These are phyloP conservation scores for Barnettozyma populi DNA, from an alignment of 805 yeast species.

Conservation along the genomic window DNA sequence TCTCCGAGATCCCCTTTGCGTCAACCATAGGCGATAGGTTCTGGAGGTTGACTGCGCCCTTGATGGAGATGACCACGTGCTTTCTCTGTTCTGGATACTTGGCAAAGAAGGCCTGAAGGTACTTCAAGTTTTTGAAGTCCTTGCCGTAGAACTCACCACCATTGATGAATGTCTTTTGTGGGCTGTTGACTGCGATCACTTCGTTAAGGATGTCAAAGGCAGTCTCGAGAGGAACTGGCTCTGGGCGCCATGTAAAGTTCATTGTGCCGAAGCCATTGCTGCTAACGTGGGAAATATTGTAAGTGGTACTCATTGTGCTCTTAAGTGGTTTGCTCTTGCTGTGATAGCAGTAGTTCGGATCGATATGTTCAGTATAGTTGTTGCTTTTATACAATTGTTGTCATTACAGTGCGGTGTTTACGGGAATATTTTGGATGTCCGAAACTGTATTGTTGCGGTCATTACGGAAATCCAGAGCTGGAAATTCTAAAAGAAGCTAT, in stretches of 20 bases:
- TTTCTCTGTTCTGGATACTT: slow-evolving; percentile 49
- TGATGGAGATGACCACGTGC: slow-evolving; percentile 57
- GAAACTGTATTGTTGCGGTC: no score
- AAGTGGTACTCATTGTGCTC: neutral
- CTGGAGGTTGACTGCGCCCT: slow-evolving; percentile 50
- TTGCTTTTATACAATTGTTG: neutral
- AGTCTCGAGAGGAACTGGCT: slow-evolving; percentile 47
- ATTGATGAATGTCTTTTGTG: slow-evolving; percentile 51
- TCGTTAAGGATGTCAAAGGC: slow-evolving; percentile 50
- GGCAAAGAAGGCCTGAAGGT: slow-evolving; percentile 52
- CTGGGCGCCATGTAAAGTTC: slow-evolving; percentile 70
- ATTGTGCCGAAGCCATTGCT: slow-evolving; percentile 68
- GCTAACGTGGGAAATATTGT: slow-evolving; percentile 7
- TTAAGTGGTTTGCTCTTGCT: neutral
- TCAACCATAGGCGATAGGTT: slow-evolving; percentile 44
- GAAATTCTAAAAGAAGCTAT: no score
- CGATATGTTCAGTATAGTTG: no score
- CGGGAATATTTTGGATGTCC: neutral
- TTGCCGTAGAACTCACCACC: slow-evolving; percentile 79
- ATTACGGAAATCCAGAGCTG: no score
- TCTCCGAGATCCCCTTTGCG: slow-evolving; percentile 38
- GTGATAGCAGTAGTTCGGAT: no score
- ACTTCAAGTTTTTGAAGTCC: slow-evolving; percentile 45
- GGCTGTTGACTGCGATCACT: slow-evolving; percentile 37
- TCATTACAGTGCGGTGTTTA: neutral